These are phyloP conservation scores for Hansenula lynferdii DNA, from an alignment of 1,139 yeast genomes.

Conservation along the genomic window DNA sequence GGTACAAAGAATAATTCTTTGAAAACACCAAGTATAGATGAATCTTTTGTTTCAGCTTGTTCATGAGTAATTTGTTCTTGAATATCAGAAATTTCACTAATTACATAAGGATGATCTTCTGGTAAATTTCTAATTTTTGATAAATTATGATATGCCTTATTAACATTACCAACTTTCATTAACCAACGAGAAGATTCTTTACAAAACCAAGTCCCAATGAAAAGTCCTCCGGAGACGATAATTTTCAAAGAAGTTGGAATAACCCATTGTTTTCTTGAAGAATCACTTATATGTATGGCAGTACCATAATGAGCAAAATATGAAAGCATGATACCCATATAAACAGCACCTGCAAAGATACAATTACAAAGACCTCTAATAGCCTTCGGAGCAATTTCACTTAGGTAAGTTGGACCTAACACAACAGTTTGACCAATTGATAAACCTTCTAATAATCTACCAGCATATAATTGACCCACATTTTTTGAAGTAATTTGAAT, in stretches of 20 bases:
- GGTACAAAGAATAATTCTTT: constrained; percentile 33
- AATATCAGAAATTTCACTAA: constrained; percentile 50
- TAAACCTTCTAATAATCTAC: constrained; percentile 50
- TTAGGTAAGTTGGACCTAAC: constrained; percentile 49
- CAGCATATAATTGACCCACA: constrained; percentile 49
- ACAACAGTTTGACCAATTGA: constrained; percentile 58
- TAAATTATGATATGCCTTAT: constrained; percentile 24
- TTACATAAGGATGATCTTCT: constrained; percentile 43
- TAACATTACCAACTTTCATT: constrained; percentile 27
- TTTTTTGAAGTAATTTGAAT: constrained; percentile 41
- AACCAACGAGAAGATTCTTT: constrained; percentile 41
- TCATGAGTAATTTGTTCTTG: constrained; percentile 43
- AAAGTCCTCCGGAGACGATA: constrained; percentile 34
- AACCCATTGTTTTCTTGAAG: constrained; percentile 28
- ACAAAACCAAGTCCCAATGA: constrained; percentile 30
- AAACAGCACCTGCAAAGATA: constrained; percentile 25
- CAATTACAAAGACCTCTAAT: constrained; percentile 44
- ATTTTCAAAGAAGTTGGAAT: constrained; percentile 29
- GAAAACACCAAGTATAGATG: constrained; percentile 25
- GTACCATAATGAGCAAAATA: constrained; percentile 43
- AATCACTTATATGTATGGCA: constrained; percentile 29
- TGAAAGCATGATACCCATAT: constrained; percentile 40
- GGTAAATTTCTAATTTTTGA: constrained; percentile 43
- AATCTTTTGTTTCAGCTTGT: constrained; percentile 30
- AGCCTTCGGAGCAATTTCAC: constrained; percentile 49